These are phyloP conservation scores for Rhododendron simsii DNA, from an alignment of 148 eudicot genomes.

Conservation along the genomic window DNA sequence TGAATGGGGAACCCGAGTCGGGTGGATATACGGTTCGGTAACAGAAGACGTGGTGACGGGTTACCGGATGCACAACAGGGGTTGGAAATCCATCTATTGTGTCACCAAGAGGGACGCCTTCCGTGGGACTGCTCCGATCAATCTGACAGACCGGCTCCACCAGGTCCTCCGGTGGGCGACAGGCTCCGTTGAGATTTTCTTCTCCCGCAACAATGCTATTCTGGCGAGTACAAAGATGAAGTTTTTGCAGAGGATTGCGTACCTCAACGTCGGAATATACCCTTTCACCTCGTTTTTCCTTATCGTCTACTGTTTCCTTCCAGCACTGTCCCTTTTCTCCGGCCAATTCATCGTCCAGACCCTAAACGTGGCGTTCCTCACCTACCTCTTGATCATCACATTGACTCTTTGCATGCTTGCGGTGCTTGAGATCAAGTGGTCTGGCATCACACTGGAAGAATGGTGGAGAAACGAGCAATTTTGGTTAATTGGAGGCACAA, in stretches of 20 bases:
- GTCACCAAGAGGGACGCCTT: slow-evolving; percentile 91
- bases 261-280: slow-evolving; percentile 86
- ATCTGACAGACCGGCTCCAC: slow-evolving; percentile 88
- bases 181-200: slow-evolving; percentile 93
- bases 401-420: slow-evolving; percentile 70
- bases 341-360: slow-evolving; percentile 86
- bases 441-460: slow-evolving; percentile 72
- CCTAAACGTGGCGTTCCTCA: slow-evolving; percentile 65
- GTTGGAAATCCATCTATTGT: slow-evolving; percentile 88
- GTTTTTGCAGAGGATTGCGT: slow-evolving; percentile 71
- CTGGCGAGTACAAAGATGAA: slow-evolving; percentile 72
- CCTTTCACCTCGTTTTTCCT: slow-evolving; percentile 92
- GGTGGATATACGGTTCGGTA: slow-evolving; percentile 97
- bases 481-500: slow-evolving; percentile 94
- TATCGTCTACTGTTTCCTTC: slow-evolving; percentile 90
- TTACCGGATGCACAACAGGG: slow-evolving; percentile 90
- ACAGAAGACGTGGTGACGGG: slow-evolving; percentile 96
- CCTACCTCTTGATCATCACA: slow-evolving; percentile 70
- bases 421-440: slow-evolving; percentile 89
- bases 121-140: slow-evolving; percentile 92
- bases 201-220: slow-evolving; percentile 84
- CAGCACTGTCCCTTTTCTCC: slow-evolving; percentile 83
- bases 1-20: slow-evolving; percentile 86
- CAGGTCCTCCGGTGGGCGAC: slow-evolving; percentile 99
- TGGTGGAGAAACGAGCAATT: slow-evolving; percentile 99